A percentile compares a stretch with the other conserved stretches of the same genome.
These are phyloP conservation scores for Aquilaria malaccensis DNA, from an alignment of 345 rosid genomes.

Conservation along the genomic window DNA sequence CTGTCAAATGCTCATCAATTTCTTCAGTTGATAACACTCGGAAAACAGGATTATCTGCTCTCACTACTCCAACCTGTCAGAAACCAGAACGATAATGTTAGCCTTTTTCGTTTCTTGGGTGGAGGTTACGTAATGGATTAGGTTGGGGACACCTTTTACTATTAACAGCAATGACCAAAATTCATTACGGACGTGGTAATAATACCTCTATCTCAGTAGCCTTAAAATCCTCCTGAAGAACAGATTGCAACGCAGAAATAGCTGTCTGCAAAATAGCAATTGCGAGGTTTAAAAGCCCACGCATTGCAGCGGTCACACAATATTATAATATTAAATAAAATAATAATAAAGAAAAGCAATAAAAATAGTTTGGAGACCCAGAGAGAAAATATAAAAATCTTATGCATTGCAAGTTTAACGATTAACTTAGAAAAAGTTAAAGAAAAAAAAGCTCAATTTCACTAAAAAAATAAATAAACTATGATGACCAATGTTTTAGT, in stretches of 20 bases:
- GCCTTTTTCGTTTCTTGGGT: too few relatives aligned
- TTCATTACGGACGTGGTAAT: neutral
- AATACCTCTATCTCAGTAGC: slow-evolving; percentile 93
- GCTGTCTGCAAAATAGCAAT: slow-evolving; percentile 40
- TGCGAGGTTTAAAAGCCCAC: neutral
- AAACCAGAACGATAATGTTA: slow-evolving; percentile 9
- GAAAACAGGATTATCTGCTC: slow-evolving; percentile 49
- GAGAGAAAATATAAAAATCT: too few relatives aligned
- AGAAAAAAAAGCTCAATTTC: too few relatives aligned
- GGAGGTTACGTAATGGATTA: too few relatives aligned
- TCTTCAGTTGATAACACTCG: slow-evolving; percentile 56
- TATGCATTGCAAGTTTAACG: too few relatives aligned
- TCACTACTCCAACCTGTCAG: slow-evolving; percentile 75
- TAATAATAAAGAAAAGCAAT: too few relatives aligned
- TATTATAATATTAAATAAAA: too few relatives aligned
- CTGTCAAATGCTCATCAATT: slow-evolving; percentile 76
- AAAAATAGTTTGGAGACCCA: too few relatives aligned
- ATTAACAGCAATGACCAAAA: neutral
- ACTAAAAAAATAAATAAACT: too few relatives aligned
- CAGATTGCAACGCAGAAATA: slow-evolving; percentile 77
- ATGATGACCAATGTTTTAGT: too few relatives aligned
- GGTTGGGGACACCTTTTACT: neutral
- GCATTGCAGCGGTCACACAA: too few relatives aligned
- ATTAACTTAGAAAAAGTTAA: too few relatives aligned
- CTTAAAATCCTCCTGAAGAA: slow-evolving; percentile 92